Base-by-base conservation (phyloP, 2,329 filamentous ascomycete genomes). In the Gaeumannomyces tritici region DNA sequence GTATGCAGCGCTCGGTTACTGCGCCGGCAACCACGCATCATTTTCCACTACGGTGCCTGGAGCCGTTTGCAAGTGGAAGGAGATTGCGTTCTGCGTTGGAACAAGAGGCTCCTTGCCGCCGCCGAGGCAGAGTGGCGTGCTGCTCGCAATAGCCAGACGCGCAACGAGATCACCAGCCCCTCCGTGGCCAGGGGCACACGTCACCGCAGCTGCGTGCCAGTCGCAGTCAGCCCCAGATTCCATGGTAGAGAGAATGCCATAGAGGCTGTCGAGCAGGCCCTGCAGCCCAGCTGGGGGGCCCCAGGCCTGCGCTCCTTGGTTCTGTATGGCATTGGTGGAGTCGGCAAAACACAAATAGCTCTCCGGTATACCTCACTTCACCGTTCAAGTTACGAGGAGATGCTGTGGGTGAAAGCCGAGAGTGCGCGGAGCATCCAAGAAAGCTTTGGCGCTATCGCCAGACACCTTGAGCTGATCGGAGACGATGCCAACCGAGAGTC, bases 371-470 rank as follows among this genome's bases (percentile, higher is more conserved):
- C 28, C 24, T 29, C 27, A n/a, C 59, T 26, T 27, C 51, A 55
- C 47, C 47, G 59, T n/a, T 5, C 27, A 24, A 21, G 51, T 33
- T 61, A 61, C 27, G 47, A 29, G 42, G n/a, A 27, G 2, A 55
- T 61, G 28, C 31, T 61, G 12, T 55, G 42, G 59, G 59, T 35
- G 21, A 55, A 35, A 5, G 63, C 63, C 42, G 62, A 64, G 15
- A 68, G 64, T 67, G 51, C 60, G 63, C 66, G 65, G 57, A 62
- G 65, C 28, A 62, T 71, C 31, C 62, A 63, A n/a, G 66, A 69
- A 60, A 66, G 62, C 60, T 69, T 69, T 62, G 54, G 61, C n/a
- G 64, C 61, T 12, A 66, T 69, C 28, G 65, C 65, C 13, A 62
- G 63, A 54, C 61, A 61, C 47, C 60, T 65, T 18, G 31, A 47